phyloP scores from a whole-genome alignment of 2,329 filamentous ascomycete genomes.

The Fusarium ambrosium region DNA sequence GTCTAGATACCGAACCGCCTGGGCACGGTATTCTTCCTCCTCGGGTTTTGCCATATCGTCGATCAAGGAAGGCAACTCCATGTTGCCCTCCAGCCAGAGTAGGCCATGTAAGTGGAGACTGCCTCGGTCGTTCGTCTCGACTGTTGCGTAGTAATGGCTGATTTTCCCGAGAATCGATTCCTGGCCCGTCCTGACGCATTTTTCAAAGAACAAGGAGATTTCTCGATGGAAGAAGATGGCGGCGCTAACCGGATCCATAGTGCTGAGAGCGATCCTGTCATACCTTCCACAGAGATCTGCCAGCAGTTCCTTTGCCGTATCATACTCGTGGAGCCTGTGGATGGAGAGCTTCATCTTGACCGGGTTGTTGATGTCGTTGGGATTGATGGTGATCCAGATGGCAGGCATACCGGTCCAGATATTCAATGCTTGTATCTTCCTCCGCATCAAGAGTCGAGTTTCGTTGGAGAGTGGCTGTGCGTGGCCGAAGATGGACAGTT shows the following conservation, averaged over 20 bases:
- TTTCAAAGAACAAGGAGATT: conserved; percentile 11
- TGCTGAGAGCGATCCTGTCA: neutral
- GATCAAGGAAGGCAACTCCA: neutral
- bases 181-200: neutral
- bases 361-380: conserved; percentile 27
- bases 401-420: conserved; percentile 17
- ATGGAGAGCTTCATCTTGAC: conserved; percentile 26
- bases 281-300: neutral
- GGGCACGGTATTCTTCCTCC: neutral
- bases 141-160: neutral
- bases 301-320: conserved; percentile 1
- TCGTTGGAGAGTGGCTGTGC: neutral
- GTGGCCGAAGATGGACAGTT: neutral
- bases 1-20: neutral
- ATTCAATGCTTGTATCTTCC: neutral
- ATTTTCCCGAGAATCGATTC: conserved; percentile 10
- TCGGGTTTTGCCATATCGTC: neutral
- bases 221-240: conserved; percentile 23
- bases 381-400: conserved; percentile 21
- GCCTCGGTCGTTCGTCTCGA: conserved; percentile 2
- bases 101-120: neutral
- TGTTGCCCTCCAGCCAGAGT: neutral
- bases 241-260: conserved; percentile 19
- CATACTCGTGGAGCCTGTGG: conserved; percentile 7
- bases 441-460: neutral